Evolutionary conservation across 2,329 filamentous ascomycete species (phyloP).

Genomic region (Talaromyces marneffei): DNA sequence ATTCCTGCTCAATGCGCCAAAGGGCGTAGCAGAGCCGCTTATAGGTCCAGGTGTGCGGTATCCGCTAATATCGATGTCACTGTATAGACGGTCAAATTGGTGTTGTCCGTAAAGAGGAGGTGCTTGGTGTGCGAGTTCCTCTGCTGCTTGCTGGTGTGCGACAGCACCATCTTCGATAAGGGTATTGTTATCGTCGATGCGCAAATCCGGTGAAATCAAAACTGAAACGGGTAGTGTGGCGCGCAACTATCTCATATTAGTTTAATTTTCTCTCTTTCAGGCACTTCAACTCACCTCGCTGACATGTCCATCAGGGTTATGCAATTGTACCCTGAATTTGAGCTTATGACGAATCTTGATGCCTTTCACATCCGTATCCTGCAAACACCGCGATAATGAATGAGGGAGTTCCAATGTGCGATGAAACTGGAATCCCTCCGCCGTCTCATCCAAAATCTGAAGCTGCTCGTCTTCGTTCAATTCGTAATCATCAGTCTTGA

Average conservation of each 20-base stretch:
- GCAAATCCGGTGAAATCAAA: slow-evolving; percentile 91
- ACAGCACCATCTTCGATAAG: slow-evolving; percentile 59
- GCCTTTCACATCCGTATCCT: slow-evolving; percentile 80
- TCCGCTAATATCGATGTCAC: slow-evolving; percentile 74
- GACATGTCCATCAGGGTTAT: slow-evolving; percentile 90
- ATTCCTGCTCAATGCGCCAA: slow-evolving; percentile 61
- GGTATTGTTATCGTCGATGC: slow-evolving; percentile 80
- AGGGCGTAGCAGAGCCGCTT: slow-evolving; percentile 73
- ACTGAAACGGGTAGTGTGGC: slow-evolving; percentile 86
- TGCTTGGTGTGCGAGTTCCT: slow-evolving; percentile 59
- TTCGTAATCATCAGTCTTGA: slow-evolving; percentile 63
- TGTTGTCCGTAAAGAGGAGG: slow-evolving; percentile 93
- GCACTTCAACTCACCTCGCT: slow-evolving; percentile 61
- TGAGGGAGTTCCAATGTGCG: slow-evolving; percentile 66
- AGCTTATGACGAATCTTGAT: slow-evolving; percentile 93
- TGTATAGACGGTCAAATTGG: slow-evolving; percentile 82
- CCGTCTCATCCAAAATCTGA: slow-evolving; percentile 50
- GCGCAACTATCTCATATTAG: slow-evolving; percentile 54
- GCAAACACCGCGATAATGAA: slow-evolving; percentile 73
- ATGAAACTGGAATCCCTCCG: slow-evolving; percentile 57
- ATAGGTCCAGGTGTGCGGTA: slow-evolving; percentile 66
- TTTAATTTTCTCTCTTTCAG: background rate
- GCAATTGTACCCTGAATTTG: slow-evolving; percentile 81
- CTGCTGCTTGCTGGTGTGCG: slow-evolving; percentile 44
- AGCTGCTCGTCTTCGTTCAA: slow-evolving; percentile 60